These are phyloP conservation scores for Penicillium samsonianum DNA, from an alignment of 495 filamentous ascomycete species.

Conservation along the genomic window DNA sequence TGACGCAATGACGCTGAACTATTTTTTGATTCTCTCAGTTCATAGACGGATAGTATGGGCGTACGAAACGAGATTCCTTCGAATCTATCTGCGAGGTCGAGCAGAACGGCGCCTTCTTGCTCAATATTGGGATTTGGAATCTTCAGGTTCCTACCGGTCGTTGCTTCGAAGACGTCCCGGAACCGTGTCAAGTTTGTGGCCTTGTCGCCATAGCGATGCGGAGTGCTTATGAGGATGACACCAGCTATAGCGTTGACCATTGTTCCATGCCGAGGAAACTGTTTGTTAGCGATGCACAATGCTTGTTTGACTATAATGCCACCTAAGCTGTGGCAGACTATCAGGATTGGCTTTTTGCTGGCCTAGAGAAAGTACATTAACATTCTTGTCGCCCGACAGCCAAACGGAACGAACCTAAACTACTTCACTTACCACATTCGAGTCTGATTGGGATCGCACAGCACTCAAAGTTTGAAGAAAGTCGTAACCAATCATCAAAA, in stretches of 20 bases:
- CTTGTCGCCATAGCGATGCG: conserved; percentile 34
- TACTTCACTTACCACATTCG: background rate
- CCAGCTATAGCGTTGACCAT: conserved; percentile 36
- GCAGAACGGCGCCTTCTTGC: conserved; percentile 13
- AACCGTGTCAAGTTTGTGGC: conserved; percentile 10
- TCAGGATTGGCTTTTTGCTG: conserved; percentile 1
- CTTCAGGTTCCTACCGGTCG: conserved; percentile 14
- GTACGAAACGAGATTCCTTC: conserved; percentile 18
- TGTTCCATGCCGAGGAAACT: conserved; percentile 17
- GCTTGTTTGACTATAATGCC: conserved; percentile 48
- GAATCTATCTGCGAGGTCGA: conserved; percentile 22
- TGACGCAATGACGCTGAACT: conserved; percentile 12
- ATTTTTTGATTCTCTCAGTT: conserved; percentile 7
- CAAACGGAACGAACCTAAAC: background rate
- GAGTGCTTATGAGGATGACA: conserved; percentile 25
- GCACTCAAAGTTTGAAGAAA: conserved; percentile 12
- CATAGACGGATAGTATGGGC: conserved; percentile 23
- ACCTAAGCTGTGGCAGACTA: conserved; percentile 45
- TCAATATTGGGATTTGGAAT: conserved; percentile 8
- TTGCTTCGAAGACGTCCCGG: conserved; percentile 19
- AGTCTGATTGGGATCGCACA: conserved; percentile 10
- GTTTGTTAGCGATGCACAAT: conserved; percentile 34
- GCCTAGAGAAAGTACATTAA: conserved; percentile 7
- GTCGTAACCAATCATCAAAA: conserved; percentile 21
- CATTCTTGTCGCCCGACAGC: too few species aligned